These are phyloP conservation scores for Nicotiana otophora DNA, from an alignment of 257 asterid genomes.

Conservation along the genomic window DNA sequence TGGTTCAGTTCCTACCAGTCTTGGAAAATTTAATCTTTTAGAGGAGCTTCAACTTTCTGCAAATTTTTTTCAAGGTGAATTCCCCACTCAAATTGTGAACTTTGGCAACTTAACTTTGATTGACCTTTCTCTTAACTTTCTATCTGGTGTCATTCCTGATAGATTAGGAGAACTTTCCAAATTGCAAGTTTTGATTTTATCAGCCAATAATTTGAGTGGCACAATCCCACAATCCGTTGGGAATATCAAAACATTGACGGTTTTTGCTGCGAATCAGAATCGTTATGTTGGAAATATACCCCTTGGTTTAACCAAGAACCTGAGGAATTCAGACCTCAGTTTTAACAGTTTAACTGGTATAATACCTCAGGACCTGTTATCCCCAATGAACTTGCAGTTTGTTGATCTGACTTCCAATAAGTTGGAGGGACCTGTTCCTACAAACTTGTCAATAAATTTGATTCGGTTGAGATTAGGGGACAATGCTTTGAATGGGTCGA, in stretches of 20 bases:
- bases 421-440: conserved; percentile 50
- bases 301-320: conserved; percentile 31
- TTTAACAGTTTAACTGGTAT: conserved; percentile 44
- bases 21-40: conserved; percentile 37
- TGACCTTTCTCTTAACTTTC: conserved; percentile 41
- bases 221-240: conserved; percentile 43
- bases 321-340: conserved; percentile 57
- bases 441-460: conserved; percentile 28
- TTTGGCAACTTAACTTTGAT: conserved; percentile 43
- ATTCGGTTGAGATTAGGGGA: conserved; percentile 63
- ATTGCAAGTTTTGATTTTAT: conserved; percentile 45
- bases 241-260: conserved; percentile 27
- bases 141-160: conserved; percentile 48
- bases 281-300: conserved; percentile 49
- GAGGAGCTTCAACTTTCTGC: conserved; percentile 57
- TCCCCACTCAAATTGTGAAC: conserved; percentile 36
- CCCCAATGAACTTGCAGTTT: conserved; percentile 37
- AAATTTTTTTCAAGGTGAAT: conserved; percentile 33
- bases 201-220: conserved; percentile 49
- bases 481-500: conserved; percentile 41
- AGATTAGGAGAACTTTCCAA: conserved; percentile 32
- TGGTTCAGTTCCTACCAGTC: conserved; percentile 48
- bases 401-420: conserved; percentile 51
- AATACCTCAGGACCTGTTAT: conserved; percentile 45
- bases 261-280: conserved; percentile 68